Evolutionary conservation across 129 eudicot species (phyloP).

Genomic region (Solidago caesia): DNA sequence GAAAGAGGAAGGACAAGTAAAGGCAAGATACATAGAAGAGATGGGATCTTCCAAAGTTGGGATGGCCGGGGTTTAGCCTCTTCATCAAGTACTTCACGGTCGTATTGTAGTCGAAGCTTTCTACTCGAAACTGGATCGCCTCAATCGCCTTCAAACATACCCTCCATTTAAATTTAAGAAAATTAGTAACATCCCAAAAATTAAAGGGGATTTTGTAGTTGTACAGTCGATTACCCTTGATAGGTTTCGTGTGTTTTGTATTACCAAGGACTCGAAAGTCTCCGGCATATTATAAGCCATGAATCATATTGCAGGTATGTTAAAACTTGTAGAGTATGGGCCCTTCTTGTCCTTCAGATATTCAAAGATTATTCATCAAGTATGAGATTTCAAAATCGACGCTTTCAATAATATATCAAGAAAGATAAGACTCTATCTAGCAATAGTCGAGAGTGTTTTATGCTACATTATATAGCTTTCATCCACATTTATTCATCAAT

Average conservation of each 20-base stretch:
- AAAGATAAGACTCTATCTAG: not conserved
- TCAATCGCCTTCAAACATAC: constrained; percentile 61
- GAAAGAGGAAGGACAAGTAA: constrained; percentile 68
- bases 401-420: not conserved
- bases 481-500: not conserved
- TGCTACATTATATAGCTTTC: not conserved
- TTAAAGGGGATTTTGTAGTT: constrained; percentile 12
- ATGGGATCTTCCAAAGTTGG: constrained; percentile 55
- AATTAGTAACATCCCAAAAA: not conserved
- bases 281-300: not conserved
- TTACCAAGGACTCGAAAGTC: not conserved
- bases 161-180: constrained; percentile 37
- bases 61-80: constrained; percentile 76
- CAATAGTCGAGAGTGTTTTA: not conserved
- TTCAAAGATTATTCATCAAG: not conserved
- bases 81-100: constrained; percentile 83
- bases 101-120: constrained; percentile 85
- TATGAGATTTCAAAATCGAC: not conserved
- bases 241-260: not conserved
- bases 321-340: not conserved
- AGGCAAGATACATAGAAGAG: constrained; percentile 51
- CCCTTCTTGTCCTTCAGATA: not conserved
- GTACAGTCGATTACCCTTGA: not conserved
- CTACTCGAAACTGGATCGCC: constrained; percentile 78
- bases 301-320: constrained; percentile 6